phyloP scores from a whole-genome alignment of 306 rosid genomes.

The Sophora flavescens region DNA sequence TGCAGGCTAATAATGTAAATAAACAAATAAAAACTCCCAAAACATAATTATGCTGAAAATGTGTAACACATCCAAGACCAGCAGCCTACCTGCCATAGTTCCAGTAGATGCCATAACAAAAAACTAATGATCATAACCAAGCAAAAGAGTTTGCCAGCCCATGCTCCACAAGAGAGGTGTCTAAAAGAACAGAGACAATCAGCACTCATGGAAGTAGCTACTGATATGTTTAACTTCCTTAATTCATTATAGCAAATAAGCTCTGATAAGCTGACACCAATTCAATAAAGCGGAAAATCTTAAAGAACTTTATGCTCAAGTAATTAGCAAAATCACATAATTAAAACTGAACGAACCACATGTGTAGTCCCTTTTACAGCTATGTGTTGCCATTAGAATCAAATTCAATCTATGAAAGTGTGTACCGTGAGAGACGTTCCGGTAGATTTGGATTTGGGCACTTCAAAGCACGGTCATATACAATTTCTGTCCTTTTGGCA shows the following conservation, averaged over 20 bases:
- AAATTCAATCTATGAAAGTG: slow-evolving; percentile 19
- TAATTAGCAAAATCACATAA: slow-evolving; percentile 4
- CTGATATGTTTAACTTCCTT: slow-evolving; percentile 18
- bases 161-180: slow-evolving; percentile 78
- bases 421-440: slow-evolving; percentile 70
- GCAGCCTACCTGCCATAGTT: slow-evolving; percentile 70
- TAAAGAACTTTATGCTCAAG: slow-evolving; percentile 3
- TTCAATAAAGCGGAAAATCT: not conserved
- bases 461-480: slow-evolving; percentile 70
- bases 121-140: slow-evolving; percentile 79
- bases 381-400: slow-evolving; percentile 1
- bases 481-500: slow-evolving; percentile 80
- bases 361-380: not conserved
- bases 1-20: slow-evolving; percentile 61
- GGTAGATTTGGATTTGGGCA: slow-evolving; percentile 68
- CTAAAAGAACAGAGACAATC: slow-evolving; percentile 49
- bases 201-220: slow-evolving; percentile 26
- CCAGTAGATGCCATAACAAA: slow-evolving; percentile 74
- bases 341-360: not conserved
- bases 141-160: slow-evolving; percentile 88
- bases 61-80: slow-evolving; percentile 17
- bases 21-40: not conserved
- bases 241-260: not conserved
- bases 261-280: not conserved
- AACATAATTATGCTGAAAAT: slow-evolving; percentile 5